Evolutionary conservation across 371 early-diverging fungal species (phyloP), one percentile per base, ranked within the genome.

Genomic region (Mortierella sp.): DNA sequence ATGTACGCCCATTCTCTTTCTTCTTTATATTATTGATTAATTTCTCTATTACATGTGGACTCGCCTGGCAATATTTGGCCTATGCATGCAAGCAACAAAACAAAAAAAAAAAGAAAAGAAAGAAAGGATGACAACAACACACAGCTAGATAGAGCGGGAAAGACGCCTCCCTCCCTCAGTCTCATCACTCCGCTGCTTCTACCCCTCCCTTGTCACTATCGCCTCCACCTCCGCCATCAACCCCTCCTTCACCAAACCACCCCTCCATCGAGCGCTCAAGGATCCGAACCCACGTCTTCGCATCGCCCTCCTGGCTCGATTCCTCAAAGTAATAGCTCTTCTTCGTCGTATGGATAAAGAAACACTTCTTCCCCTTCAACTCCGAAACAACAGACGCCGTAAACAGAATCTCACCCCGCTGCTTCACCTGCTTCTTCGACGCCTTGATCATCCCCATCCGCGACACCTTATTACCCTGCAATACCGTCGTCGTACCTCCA

Each of bases 351-450:
- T 93, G 92, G 14, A 95, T 89, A 78, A 90, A 91, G 74, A 94
- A 94, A 27, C 88, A 84, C 38, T 91, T 91, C 78, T 88, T 90
- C 18, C 92, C 91, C 76, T 93, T 93, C 16, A 91, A 63, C 87
- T 94, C 93, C 2, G 91, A 89, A 8, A 90, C 79, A 24, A 91
- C 70, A 3, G 88, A 78, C 11, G 91, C 80, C 1, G 89, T 89
- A 91, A 93, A 93, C 35, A 90, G 81, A 60, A 95, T 93, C 78
- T 94, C 94, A 38, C 91, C 91, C 35, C 90, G 88, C 44, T 85
- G 46, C 27, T 75, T 80, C 38, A 78, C 72, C 48, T 74, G 63
- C 44, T 74, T 79, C 74, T 84, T 80, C 29, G 80, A 70, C 3
- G 80, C 77, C 68, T 80, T 80, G 75, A 77, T 75, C 65, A 60